Percentiles rank a stretch among this genome's conserved stretches.
Evolutionary conservation across 768 basidiomycete genomes (phyloP).

Genomic region (Sporobolomyces pararoseus): DNA sequence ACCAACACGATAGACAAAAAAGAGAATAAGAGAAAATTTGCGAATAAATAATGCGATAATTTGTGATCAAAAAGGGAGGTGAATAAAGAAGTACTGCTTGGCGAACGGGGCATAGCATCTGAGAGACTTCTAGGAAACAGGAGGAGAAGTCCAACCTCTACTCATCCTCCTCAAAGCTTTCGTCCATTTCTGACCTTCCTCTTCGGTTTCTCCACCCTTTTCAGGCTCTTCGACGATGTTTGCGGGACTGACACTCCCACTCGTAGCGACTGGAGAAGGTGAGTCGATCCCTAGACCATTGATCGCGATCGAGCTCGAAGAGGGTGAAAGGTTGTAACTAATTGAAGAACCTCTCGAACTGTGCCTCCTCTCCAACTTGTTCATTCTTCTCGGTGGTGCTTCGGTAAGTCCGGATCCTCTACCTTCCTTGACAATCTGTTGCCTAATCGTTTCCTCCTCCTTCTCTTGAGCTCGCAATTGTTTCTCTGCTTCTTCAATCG

Average conservation of each 20-base stretch:
- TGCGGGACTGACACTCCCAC: slow-evolving; percentile 8
- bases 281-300: slow-evolving; percentile 6
- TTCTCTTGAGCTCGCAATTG: slow-evolving; percentile 73
- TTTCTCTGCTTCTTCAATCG: slow-evolving; percentile 53
- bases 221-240: neutral
- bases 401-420: slow-evolving; percentile 73
- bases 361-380: slow-evolving; percentile 3
- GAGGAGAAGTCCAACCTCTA: slow-evolving; percentile 13
- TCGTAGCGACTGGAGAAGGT: neutral
- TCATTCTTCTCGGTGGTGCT: slow-evolving; percentile 42
- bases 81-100: neutral
- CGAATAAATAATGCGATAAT: neutral
- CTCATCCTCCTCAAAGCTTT: slow-evolving; percentile 22
- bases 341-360: neutral
- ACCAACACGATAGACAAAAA: too few relatives aligned
- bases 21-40: neutral
- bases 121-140: neutral
- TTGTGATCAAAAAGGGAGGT: neutral
- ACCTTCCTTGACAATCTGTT: slow-evolving; percentile 74
- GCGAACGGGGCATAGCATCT: neutral
- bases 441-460: slow-evolving; percentile 67
- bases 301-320: neutral
- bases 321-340: slow-evolving; percentile 1
- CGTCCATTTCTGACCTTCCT: neutral
- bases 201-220: too few relatives aligned